Conservation (phyloP, 2,329 filamentous ascomycete genomes). For the Paracorniculantispora psalliotae region DNA sequence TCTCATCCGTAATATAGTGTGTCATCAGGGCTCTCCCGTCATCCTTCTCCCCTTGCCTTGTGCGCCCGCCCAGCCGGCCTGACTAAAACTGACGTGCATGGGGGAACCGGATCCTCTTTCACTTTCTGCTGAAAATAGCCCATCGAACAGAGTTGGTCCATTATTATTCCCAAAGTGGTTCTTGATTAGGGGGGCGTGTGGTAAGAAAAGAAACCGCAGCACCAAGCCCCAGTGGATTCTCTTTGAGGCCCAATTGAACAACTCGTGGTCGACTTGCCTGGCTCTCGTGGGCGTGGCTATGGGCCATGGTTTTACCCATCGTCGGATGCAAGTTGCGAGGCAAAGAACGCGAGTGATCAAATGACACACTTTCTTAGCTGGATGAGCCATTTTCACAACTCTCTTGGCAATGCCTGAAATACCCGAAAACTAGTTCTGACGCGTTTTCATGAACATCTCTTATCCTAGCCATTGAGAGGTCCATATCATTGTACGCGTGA, state of each 20-base stretch:
- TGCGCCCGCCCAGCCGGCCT: not conserved
- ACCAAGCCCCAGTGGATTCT: not conserved
- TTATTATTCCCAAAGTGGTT: constrained; percentile 4
- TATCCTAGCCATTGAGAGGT: not conserved
- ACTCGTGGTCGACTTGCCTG: not conserved
- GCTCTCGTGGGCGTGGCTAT: not conserved
- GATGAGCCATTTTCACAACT: not conserved
- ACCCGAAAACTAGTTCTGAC: not conserved
- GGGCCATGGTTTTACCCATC: no score
- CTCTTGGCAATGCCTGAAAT: not conserved
- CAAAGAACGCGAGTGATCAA: not conserved
- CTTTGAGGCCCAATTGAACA: not conserved
- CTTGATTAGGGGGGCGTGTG: not conserved
- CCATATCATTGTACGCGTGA: not conserved
- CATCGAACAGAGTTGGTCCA: not conserved
- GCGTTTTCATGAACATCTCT: not conserved
- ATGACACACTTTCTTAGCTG: not conserved
- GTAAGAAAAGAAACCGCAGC: not conserved
- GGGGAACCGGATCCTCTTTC: not conserved
- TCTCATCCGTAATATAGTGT: no score
- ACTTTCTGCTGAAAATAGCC: not conserved
- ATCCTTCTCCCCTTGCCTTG: not conserved
- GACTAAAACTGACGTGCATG: constrained; percentile 13
- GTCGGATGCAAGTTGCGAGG: no score
- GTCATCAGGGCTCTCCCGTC: not conserved